A percentile compares a stretch with the other conserved stretches of the same genome.
Evolutionary conservation across 2,329 filamentous ascomycete genomes (phyloP).

Genomic region (Ophiostoma sp.): DNA sequence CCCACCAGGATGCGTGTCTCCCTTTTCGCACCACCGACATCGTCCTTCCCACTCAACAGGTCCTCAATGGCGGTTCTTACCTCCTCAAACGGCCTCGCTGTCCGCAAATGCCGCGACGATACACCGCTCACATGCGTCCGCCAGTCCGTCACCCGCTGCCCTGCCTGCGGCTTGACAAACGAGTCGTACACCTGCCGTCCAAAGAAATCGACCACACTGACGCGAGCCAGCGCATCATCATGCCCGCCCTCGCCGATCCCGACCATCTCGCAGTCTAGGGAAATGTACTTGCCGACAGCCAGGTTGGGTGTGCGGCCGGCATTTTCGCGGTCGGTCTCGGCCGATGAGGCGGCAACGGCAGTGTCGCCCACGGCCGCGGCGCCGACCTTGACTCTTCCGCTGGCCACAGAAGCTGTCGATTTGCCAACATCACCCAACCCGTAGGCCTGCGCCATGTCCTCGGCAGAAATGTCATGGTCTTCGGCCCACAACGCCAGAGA

Average conservation of each 20-base stretch:
- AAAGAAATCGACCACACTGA: constrained; percentile 91
- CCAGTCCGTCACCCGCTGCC: constrained; percentile 83
- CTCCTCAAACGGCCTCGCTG: constrained; percentile 69
- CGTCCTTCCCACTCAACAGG: constrained; percentile 58
- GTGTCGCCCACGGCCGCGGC: not conserved
- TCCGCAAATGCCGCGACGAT: constrained; percentile 67
- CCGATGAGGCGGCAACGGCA: constrained; percentile 40
- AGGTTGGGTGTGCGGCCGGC: constrained; percentile 61
- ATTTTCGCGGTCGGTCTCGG: constrained; percentile 55
- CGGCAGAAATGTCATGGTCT: constrained; percentile 61
- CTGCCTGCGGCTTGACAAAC: constrained; percentile 76
- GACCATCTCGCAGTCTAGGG: constrained; percentile 98
- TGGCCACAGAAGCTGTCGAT: no score
- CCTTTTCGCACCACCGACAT: not conserved
- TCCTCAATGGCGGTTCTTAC: constrained; percentile 72
- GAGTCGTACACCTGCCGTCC: constrained; percentile 92
- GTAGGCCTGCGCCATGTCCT: constrained; percentile 63
- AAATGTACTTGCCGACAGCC: constrained; percentile 84
- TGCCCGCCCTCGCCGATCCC: constrained; percentile 72
- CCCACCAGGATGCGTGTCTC: constrained; percentile 68
- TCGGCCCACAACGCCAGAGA: constrained; percentile 62
- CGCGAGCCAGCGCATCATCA: constrained; percentile 77
- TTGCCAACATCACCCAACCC: constrained; percentile 47
- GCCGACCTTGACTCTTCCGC: constrained; percentile 12
- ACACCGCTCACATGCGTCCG: constrained; percentile 85